Conservation (phyloP, 2,329 filamentous ascomycete species). For the Botryotinia globosa region DNA sequence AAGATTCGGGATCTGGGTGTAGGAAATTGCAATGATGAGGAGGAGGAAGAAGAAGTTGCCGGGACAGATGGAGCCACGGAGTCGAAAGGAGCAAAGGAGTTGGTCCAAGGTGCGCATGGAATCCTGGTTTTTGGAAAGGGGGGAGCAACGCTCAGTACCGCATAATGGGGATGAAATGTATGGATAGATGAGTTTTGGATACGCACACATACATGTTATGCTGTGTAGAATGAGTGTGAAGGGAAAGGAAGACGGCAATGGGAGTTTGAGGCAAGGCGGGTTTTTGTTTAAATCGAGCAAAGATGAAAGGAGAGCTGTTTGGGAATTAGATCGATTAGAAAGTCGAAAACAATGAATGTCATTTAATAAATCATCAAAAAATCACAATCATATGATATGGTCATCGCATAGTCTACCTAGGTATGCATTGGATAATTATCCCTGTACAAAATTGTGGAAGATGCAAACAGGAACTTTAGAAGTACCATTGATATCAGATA, state of each 20-base stretch:
- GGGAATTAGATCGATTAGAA: neutral
- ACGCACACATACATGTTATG: neutral
- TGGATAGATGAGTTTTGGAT: slow-evolving; percentile 25
- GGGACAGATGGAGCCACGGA: slow-evolving; percentile 38
- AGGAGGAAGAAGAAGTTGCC: slow-evolving; percentile 26
- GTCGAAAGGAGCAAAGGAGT: slow-evolving; percentile 18
- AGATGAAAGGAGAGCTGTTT: neutral
- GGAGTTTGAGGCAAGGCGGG: slow-evolving; percentile 4
- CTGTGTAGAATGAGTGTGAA: neutral
- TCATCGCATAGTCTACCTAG: neutral
- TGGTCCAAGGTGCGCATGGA: slow-evolving; percentile 46
- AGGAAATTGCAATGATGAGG: slow-evolving; percentile 37
- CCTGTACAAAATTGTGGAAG: neutral
- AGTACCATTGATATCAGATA: neutral
- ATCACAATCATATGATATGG: neutral
- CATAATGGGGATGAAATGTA: slow-evolving; percentile 26
- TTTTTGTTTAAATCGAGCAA: neutral
- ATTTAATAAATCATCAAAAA: neutral
- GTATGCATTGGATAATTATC: neutral
- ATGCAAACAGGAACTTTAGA: neutral
- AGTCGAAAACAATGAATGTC: neutral
- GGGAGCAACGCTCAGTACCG: slow-evolving; percentile 40
- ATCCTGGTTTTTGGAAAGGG: slow-evolving; percentile 50
- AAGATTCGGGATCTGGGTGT: slow-evolving; percentile 49
- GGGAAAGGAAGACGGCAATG: neutral